Percentiles rank a stretch among this genome's conserved stretches.
phyloP scores from a whole-genome alignment of 371 early-diverging fungal genomes.

The Encephalitozoon intestinalis region DNA sequence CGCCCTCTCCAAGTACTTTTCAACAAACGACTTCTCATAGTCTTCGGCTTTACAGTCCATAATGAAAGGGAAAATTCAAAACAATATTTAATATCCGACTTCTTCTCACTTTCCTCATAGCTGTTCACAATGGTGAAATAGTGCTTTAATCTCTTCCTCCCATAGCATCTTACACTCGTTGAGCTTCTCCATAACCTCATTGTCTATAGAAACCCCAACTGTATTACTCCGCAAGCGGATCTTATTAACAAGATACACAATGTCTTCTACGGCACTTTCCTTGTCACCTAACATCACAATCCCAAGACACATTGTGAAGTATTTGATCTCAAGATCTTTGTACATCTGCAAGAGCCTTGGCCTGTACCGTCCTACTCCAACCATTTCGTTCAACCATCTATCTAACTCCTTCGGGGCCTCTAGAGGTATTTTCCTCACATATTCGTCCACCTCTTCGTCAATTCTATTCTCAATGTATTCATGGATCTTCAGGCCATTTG shows the following conservation, averaged over 20 bases:
- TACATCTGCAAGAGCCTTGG: neutral
- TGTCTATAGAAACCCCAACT: neutral
- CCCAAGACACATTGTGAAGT: neutral
- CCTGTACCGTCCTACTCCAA: neutral
- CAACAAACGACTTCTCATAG: constrained; percentile 38
- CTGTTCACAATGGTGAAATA: too few relatives aligned
- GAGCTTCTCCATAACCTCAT: neutral
- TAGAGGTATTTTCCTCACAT: neutral
- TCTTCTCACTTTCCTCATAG: too few relatives aligned
- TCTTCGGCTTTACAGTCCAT: constrained; percentile 27
- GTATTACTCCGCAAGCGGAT: neutral
- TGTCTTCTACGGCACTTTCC: neutral
- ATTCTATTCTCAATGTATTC: neutral
- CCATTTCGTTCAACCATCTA: constrained; percentile 3
- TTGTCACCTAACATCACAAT: neutral
- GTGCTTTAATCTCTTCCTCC: neutral
- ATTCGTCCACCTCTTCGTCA: neutral
- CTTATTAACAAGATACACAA: neutral
- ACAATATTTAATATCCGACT: neutral
- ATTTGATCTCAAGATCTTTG: neutral
- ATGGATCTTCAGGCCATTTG: neutral
- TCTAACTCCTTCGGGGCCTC: neutral
- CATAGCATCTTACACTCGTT: neutral
- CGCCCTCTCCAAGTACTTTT: constrained; percentile 66
- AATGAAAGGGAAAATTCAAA: neutral